Base-by-base conservation (phyloP, 495 filamentous ascomycete species). In the Xylaria intraflava region DNA sequence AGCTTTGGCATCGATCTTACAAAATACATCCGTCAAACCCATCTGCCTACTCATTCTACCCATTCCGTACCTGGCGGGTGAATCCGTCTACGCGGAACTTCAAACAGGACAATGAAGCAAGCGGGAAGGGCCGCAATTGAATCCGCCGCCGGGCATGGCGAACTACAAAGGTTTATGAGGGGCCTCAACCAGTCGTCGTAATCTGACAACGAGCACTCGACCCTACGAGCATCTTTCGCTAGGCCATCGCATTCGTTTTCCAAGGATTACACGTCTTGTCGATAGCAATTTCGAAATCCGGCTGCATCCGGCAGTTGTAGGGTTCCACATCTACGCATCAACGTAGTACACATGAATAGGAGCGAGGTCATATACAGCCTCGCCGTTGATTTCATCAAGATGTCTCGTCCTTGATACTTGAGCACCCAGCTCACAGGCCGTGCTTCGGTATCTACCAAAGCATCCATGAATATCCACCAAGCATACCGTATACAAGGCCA, bases 341-440 rank as follows among this genome's bases (percentile, higher is more conserved):
- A n/a, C n/a, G n/a, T n/a, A n/a, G n/a, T n/a, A n/a, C n/a, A 48
- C 7, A 2, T 5, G 2, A 41, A 24, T 11, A 43, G 9, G 16
- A 27, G 20, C 19, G 16, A 16, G 55, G 65, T 73, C 39, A 55
- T 77, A 72, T 61, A 78, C 76, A 1, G 69, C 72, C 57, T 73
- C 61, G 1, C 71, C 72, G 4, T 71, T 62, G 1, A 78, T 72
- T 23, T 50, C 65, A 47, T 72, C 77, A 6, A 72, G 73, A 38
- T 72, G 58, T 16, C 41, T 23, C 1, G 11, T 26, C 17, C 16
- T 5, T 6, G 3, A 38, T 19, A 19, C 67, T 72, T 35, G 19
- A 27, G n/a, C 20, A 40, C 3, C 29, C 17, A 27, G 27, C 43
- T 35, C 45, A 55, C 39, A 35, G 57, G 29, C 46, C 36, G 31